Percentiles rank a stretch among this genome's conserved stretches.
Evolutionary conservation across 1,284 basidiomycete species (phyloP).

Genomic region (Melampsora occidentalis): DNA sequence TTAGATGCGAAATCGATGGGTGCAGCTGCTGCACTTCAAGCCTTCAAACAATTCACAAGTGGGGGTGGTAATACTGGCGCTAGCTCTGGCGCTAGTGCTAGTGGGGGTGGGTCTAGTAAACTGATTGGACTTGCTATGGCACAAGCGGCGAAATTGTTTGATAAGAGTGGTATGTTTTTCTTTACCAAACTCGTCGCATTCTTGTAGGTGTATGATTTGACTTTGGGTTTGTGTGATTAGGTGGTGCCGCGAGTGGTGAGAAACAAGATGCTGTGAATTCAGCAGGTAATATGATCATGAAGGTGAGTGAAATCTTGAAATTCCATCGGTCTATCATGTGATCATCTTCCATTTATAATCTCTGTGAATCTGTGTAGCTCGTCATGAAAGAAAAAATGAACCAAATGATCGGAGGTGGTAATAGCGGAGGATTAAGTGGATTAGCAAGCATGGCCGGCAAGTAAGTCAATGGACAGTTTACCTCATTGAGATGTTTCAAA

Average conservation of each 20-base stretch:
- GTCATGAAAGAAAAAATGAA: slow-evolving; percentile 38
- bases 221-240: background rate
- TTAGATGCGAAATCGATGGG: slow-evolving; percentile 42
- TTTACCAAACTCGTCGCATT: background rate
- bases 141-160: slow-evolving; percentile 40
- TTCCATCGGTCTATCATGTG: background rate
- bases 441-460: slow-evolving; percentile 33
- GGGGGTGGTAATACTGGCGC: slow-evolving; percentile 3
- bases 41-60: slow-evolving; percentile 33
- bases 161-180: slow-evolving; percentile 16
- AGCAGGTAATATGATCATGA: slow-evolving; percentile 40
- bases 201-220: background rate
- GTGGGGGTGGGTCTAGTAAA: slow-evolving; percentile 13
- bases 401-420: slow-evolving; percentile 31
- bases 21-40: slow-evolving; percentile 38
- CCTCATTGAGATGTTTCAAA: too few species aligned
- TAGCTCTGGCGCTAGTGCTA: background rate
- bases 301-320: slow-evolving; percentile 5
- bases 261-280: slow-evolving; percentile 43
- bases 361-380: slow-evolving; percentile 7
- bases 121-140: slow-evolving; percentile 40
- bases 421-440: slow-evolving; percentile 28
- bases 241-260: slow-evolving; percentile 27
- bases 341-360: background rate
- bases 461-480: slow-evolving; percentile 10